Evolutionary conservation across 345 rosid species (phyloP).

Genomic region (Streptanthus diversifolius): DNA sequence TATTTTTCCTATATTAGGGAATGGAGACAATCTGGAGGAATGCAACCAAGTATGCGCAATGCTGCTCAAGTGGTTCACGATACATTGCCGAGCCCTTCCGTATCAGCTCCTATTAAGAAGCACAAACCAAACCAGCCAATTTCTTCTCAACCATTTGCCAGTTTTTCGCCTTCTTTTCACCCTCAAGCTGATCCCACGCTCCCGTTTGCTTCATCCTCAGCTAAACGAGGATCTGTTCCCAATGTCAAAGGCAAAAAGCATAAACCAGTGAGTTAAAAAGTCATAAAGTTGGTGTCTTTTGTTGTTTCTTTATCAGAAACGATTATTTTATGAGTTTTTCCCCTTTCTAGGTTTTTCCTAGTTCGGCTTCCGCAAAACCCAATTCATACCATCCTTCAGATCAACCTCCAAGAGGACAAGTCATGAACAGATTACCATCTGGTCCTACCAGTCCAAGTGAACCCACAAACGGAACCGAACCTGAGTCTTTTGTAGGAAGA

Average conservation of each 20-base stretch:
- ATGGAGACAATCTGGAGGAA: conserved; percentile 78
- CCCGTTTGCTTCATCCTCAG: conserved; percentile 55
- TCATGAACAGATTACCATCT: conserved; percentile 50
- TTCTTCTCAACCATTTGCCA: conserved; percentile 60
- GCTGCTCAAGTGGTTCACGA: conserved; percentile 57
- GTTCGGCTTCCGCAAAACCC: conserved; percentile 60
- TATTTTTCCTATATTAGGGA: conserved; percentile 48
- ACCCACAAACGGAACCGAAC: conserved; percentile 45
- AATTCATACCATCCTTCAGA: conserved; percentile 50
- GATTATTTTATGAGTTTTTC: background rate
- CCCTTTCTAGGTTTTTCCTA: conserved; percentile 51
- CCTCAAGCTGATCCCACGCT: conserved; percentile 52
- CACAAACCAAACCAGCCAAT: conserved; percentile 54
- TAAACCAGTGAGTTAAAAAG: conserved; percentile 54
- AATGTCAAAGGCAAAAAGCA: conserved; percentile 71
- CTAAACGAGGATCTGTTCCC: conserved; percentile 56
- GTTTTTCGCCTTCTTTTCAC: conserved; percentile 58
- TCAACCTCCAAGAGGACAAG: conserved; percentile 58
- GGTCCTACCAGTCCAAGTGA: conserved; percentile 45
- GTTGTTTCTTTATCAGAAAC: background rate
- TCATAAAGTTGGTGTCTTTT: background rate
- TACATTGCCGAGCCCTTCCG: conserved; percentile 67
- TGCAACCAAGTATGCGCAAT: conserved; percentile 52
- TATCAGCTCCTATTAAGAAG: conserved; percentile 73
- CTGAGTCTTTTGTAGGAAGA: conserved; percentile 57